Evolutionary conservation across 108 stramenopile species (phyloP), one percentile per base, ranked within the genome.

Genomic region (Epithemia pelagica): DNA sequence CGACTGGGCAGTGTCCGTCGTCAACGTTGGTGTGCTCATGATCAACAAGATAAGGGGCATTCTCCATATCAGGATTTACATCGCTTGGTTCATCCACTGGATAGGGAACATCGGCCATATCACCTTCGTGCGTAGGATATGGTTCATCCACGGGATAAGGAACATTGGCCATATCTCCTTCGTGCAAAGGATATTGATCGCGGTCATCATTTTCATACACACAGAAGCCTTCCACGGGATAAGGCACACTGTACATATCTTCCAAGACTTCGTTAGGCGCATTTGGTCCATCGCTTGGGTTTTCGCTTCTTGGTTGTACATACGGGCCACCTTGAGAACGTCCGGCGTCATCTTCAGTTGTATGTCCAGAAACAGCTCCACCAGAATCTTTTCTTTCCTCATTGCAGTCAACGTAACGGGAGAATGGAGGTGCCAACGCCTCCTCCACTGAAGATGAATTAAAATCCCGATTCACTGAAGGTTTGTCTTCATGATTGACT

Each of bases 61-160:
- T n/a, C n/a, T n/a, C n/a, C n/a, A n/a, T n/a, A n/a, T n/a, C n/a
- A n/a, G n/a, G n/a, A n/a, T n/a, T n/a, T n/a, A n/a, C n/a, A 15
- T 31, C 29, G 22, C 51, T 53, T 58, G 37, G 54, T 1, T 64
- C 69, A 60, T 72, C 62, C 32, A 76, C 69, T 58, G 82, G 82
- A 65, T 82, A 78, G 0, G 52, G 67, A 33, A 29, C 70, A 52
- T 21, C 58, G 21, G 52, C 64, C 28, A 37, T 46, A 30, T 70
- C 32, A n/a, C 24, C 77, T 31, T 68, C 78, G 22, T 64, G 33
- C 20, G 64, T 19, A 0, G 72, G 73, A 59, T 78, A 73, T 19
- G 32, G 1, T 46, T 70, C 78, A 46, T 67, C 70, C 21, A 69
- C 24, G 23, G 72, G 72, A 58, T 78, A 73, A 0, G 72, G 30